Conservation (phyloP, 768 basidiomycete species). For the Pisolithus sp. region DNA sequence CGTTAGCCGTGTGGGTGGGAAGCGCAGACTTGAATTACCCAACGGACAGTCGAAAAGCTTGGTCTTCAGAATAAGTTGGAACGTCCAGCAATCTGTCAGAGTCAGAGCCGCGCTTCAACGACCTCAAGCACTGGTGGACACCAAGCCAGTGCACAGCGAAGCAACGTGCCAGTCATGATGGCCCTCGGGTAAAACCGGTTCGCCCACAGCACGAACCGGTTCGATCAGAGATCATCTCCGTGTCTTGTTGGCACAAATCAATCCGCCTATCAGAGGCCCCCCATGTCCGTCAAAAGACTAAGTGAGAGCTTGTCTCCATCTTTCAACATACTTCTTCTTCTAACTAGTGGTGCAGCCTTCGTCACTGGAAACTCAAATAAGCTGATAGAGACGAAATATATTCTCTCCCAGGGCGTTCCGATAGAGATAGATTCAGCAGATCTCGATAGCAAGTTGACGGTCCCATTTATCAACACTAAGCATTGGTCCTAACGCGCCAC, state of each 20-base stretch:
- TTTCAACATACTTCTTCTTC: neutral
- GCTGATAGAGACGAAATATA: slow-evolving; percentile 79
- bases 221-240: neutral
- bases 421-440: slow-evolving; percentile 73
- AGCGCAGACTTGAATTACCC: neutral
- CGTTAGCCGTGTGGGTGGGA: neutral
- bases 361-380: slow-evolving; percentile 96
- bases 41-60: too few species aligned
- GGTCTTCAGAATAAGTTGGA: too few species aligned
- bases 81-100: too few species aligned
- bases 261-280: neutral
- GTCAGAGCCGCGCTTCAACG: too few species aligned
- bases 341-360: slow-evolving; percentile 56
- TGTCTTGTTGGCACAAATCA: neutral
- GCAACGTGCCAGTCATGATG: too few species aligned
- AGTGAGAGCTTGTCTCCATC: slow-evolving; percentile 12
- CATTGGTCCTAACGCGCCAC: neutral
- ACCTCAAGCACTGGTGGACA: too few species aligned
- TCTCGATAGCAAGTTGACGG: slow-evolving; percentile 62
- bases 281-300: slow-evolving; percentile 19
- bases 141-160: neutral
- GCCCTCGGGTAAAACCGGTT: neutral
- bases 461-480: neutral
- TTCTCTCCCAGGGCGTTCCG: slow-evolving; percentile 59
- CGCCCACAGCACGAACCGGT: neutral